A percentile compares a stretch with the other conserved stretches of the same genome.
Evolutionary conservation across 2,329 filamentous ascomycete species (phyloP).

Genomic region (Blastomyces silverae): DNA sequence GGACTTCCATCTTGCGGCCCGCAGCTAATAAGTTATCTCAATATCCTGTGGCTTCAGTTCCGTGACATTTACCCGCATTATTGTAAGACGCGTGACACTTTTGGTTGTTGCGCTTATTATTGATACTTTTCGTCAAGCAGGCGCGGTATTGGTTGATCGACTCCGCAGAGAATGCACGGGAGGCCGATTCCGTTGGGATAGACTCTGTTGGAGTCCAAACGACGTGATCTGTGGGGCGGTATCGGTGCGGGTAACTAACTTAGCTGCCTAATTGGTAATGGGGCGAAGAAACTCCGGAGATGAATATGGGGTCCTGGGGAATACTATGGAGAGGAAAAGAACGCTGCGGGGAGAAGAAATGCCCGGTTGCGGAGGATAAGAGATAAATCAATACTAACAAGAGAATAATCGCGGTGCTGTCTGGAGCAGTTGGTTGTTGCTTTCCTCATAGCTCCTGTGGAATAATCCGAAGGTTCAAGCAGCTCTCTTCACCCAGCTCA

Average conservation of each 20-base stretch:
- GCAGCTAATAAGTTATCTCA: background rate
- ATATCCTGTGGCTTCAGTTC: background rate
- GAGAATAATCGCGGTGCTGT: no score
- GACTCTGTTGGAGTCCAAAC: background rate
- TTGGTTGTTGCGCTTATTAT: background rate
- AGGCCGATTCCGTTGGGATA: background rate
- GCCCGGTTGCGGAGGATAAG: no score
- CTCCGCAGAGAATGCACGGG: background rate
- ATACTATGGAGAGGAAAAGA: background rate
- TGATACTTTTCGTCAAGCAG: background rate
- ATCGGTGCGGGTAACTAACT: background rate
- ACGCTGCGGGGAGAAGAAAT: background rate
- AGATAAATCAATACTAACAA: no score
- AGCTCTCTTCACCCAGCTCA: no score
- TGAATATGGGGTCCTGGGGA: background rate
- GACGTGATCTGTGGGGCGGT: background rate
- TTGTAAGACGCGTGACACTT: background rate
- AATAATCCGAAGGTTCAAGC: no score
- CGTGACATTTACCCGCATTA: background rate
- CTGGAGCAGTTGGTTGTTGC: background rate
- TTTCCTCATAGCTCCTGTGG: background rate
- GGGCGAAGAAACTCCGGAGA: background rate
- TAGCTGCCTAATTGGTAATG: background rate
- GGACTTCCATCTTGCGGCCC: background rate
- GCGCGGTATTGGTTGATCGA: background rate